A percentile compares a stretch with the other conserved stretches of the same genome.
phyloP scores from a whole-genome alignment of 441 rosid genomes.

The Kokia cookei region DNA sequence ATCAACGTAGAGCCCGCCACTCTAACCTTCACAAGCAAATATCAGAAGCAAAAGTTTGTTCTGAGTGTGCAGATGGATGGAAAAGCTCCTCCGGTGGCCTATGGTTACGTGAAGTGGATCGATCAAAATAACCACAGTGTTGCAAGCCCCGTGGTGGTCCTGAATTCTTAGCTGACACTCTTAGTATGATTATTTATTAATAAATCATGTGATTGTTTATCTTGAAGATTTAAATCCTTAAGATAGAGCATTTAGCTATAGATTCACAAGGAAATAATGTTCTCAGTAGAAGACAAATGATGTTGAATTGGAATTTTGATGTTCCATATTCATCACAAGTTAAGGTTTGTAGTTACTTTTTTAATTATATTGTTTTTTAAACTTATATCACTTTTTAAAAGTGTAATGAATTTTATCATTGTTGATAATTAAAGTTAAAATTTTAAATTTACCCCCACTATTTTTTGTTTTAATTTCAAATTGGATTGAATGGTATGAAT shows the following conservation, averaged over 20 bases:
- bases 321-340: neutral
- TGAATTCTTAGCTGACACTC: slow-evolving; percentile 2
- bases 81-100: slow-evolving; percentile 15
- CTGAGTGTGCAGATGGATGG: slow-evolving; percentile 19
- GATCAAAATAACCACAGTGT: slow-evolving; percentile 28
- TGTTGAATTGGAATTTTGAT: neutral
- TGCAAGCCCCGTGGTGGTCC: slow-evolving; percentile 33
- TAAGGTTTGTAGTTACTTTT: too few relatives aligned
- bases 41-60: slow-evolving; percentile 15
- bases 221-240: neutral
- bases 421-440: too few relatives aligned
- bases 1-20: slow-evolving; percentile 19
- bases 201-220: neutral
- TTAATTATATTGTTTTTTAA: too few relatives aligned
- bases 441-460: too few relatives aligned
- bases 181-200: neutral
- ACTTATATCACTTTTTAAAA: too few relatives aligned
- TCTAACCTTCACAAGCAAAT: slow-evolving; percentile 13
- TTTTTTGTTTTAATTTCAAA: too few relatives aligned
- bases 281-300: too few relatives aligned
- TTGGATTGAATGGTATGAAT: too few relatives aligned
- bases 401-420: too few relatives aligned
- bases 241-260: neutral
- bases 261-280: neutral
- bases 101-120: slow-evolving; percentile 32